phyloP scores from a whole-genome alignment of 306 rosid species.

The Castanea crenata region DNA sequence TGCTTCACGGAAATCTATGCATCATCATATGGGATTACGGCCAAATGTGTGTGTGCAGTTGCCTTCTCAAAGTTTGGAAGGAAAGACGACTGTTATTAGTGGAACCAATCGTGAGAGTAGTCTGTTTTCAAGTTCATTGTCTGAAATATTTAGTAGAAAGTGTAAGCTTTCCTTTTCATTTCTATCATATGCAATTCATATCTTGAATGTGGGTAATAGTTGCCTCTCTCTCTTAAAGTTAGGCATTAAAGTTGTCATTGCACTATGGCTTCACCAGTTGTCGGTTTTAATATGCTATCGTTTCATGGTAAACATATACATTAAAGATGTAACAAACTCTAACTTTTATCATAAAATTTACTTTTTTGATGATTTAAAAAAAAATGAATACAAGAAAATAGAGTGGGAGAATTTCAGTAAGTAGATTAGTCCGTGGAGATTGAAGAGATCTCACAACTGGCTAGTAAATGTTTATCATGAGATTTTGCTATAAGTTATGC shows the following conservation, averaged over 20 bases:
- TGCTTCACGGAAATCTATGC: slow-evolving; percentile 42
- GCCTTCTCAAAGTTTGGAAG: slow-evolving; percentile 54
- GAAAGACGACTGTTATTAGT: slow-evolving; percentile 42
- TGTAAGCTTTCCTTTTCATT: slow-evolving; percentile 41
- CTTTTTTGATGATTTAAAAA: neutral
- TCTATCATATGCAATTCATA: neutral
- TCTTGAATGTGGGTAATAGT: neutral
- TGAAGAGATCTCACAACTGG: neutral
- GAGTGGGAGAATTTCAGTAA: neutral
- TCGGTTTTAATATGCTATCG: neutral
- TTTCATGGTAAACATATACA: neutral
- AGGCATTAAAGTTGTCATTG: neutral
- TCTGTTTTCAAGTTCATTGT: slow-evolving; percentile 76
- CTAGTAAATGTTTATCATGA: neutral
- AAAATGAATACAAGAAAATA: neutral
- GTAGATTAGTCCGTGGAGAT: neutral
- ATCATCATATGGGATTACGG: slow-evolving; percentile 48
- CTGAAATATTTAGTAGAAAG: slow-evolving; percentile 67
- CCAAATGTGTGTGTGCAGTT: slow-evolving; percentile 43
- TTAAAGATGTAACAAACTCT: neutral
- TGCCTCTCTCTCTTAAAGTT: neutral
- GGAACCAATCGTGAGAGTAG: slow-evolving; percentile 60
- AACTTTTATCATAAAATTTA: neutral
- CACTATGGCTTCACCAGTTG: neutral
- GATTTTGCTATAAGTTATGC: neutral